phyloP scores from a whole-genome alignment of 2,329 filamentous ascomycete genomes.

The Blumeria graminis region DNA sequence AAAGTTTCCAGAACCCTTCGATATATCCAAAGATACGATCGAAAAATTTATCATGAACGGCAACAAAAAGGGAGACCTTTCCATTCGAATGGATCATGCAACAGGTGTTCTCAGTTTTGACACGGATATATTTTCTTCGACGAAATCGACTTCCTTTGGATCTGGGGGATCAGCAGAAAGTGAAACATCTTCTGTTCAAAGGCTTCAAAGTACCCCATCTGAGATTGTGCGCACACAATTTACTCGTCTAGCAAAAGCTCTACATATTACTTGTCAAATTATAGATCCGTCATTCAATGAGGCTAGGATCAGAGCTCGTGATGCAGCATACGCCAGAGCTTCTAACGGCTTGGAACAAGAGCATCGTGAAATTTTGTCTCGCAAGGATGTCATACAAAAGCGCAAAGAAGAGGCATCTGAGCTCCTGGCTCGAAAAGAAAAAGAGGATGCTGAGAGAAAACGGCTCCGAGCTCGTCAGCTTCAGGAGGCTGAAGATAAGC shows the following conservation, averaged over 20 bases:
- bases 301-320: conserved; percentile 52
- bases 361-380: conserved; percentile 59
- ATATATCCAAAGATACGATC: conserved; percentile 71
- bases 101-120: conserved; percentile 92
- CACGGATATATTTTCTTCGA: conserved; percentile 91
- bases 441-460: conserved; percentile 77
- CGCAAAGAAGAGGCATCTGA: conserved; percentile 92
- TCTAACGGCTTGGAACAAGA: conserved; percentile 79
- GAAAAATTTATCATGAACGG: conserved; percentile 99
- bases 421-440: conserved; percentile 66
- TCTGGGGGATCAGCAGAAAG: conserved; percentile 70
- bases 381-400: conserved; percentile 82
- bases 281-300: conserved; percentile 79
- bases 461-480: conserved; percentile 67
- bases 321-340: conserved; percentile 57
- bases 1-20: conserved; percentile 88
- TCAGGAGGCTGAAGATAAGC: conserved; percentile 70
- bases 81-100: conserved; percentile 88
- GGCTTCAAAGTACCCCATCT: conserved; percentile 88
- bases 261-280: conserved; percentile 88
- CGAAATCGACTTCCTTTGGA: conserved; percentile 72
- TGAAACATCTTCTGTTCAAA: conserved; percentile 67
- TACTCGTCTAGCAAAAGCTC: conserved; percentile 67
- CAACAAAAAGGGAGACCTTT: conserved; percentile 97
- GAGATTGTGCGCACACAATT: conserved; percentile 94